These are phyloP conservation scores for Backusella australiensis DNA, from an alignment of 192 early-diverging fungal genomes.

Conservation along the genomic window DNA sequence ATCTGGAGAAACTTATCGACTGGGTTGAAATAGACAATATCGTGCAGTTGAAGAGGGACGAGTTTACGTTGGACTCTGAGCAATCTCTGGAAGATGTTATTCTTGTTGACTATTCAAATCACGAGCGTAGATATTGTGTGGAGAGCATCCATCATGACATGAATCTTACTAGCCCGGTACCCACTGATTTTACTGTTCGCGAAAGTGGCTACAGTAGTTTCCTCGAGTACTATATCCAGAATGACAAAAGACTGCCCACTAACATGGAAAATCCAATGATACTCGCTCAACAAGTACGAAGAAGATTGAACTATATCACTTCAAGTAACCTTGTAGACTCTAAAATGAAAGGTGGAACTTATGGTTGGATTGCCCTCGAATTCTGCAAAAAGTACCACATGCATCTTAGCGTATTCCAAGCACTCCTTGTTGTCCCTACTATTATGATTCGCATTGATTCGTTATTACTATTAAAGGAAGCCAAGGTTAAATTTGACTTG, in stretches of 20 bases:
- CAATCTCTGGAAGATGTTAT: slow-evolving; percentile 20
- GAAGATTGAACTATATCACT: background rate
- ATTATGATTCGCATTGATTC: slow-evolving; percentile 58
- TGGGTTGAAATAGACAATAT: slow-evolving; percentile 42
- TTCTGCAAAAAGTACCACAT: slow-evolving; percentile 35
- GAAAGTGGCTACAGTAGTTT: slow-evolving; percentile 35
- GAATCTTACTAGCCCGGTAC: slow-evolving; percentile 25
- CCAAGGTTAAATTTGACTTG: slow-evolving; percentile 38
- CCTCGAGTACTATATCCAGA: slow-evolving; percentile 38
- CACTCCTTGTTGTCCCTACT: slow-evolving; percentile 52
- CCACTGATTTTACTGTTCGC: slow-evolving; percentile 10
- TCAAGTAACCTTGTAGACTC: background rate
- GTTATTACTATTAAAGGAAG: slow-evolving; percentile 45
- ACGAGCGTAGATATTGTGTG: slow-evolving; percentile 39
- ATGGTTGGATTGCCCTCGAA: slow-evolving; percentile 36
- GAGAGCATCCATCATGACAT: slow-evolving; percentile 22
- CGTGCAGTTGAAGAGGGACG: background rate
- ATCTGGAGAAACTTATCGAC: slow-evolving; percentile 31
- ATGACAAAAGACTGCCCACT: background rate
- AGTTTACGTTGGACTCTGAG: slow-evolving; percentile 11
- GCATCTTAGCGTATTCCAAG: slow-evolving; percentile 39
- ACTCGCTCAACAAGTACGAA: background rate
- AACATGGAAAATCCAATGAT: background rate
- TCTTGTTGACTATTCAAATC: slow-evolving; percentile 39
- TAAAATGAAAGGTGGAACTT: background rate